Evolutionary conservation across 2,329 filamentous ascomycete genomes (phyloP), one percentile per base, ranked within the genome.

Genomic region (Diaporthe sp.): DNA sequence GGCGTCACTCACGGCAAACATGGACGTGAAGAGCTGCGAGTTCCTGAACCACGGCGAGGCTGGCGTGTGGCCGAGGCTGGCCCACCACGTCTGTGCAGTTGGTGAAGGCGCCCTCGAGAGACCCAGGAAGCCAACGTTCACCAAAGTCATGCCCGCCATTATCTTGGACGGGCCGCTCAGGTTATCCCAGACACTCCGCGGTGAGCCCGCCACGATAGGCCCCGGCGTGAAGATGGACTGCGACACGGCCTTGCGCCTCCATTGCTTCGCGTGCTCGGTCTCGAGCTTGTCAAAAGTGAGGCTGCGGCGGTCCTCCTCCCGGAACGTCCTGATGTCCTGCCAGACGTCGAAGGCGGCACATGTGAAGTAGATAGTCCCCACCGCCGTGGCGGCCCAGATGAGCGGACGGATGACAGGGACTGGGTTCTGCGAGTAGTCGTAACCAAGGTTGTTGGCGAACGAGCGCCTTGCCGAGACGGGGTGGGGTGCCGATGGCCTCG

Each of bases 11-110:
- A 73, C 71, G 7, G 79, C 79, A 72, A 84, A 83, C 0, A 78
- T 77, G n/a, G 80, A 79, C 1, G 79, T 80, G 34, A 84, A 74
- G 37, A 82, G 49, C 7, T 76, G 75, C 15, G 69, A 34, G 49
- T 71, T 61, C 17, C 25, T 62, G 42, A 70, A 76, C 51, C 53
- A 25, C 2, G 73, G 73, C 4, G 69, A 42, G n/a, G 61, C 75
- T 19, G 75, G 75, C 1, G 42, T 59, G 49, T 76, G 75, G 2
- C 61, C 75, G 6, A 75, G 73, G 12, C 34, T 46, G 3, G 34
- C n/a, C 53, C 67, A 53, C 61, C 61, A 65, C 22, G 22, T 25
- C 49, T 59, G n/a, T 5, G 73, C 55, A 9, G 72, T 34, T 2
- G n/a, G 22, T 7, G 79, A 79, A 8, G 77, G 42, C 37, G 77